Evolutionary conservation across 73 alveolate species (phyloP), one percentile per base, ranked within the genome.

Genomic region (Loxodes magnus): DNA sequence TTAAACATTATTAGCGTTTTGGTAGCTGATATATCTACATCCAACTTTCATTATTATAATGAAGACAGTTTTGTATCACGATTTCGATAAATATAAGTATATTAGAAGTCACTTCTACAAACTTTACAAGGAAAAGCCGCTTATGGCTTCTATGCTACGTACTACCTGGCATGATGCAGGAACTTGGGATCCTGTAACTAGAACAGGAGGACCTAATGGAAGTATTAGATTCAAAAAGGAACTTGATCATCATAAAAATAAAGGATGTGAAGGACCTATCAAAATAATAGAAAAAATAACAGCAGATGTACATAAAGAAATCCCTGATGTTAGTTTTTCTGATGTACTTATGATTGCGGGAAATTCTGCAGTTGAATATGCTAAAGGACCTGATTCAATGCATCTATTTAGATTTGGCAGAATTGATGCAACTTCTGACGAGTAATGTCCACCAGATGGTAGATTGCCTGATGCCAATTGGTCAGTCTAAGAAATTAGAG

Each of bases 141-240:
- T 10, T 9, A 39, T 39, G 53, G 35, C 53, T 12, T 12, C 19
- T 16, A 16, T 39, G 35, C 9, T 39, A 29, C 53, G 53, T 12
- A 1, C 19, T 2, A 29, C 53, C 14, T 39, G 53, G 53, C 53
- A 39, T 16, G 53, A 39, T 36, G 51, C 67, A 9, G 67, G 67
- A 4, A 54, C 67, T 36, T 54, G 19, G 35, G 56, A 54, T n/a
- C 23, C 23, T 12, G 61, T 58, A 20, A 43, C 51, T 20, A 54
- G 37, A 24, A 54, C 67, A 10, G 67, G 67, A n/a, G 67, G 67
- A 35, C 56, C 67, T 4, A 43, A 54, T 54, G 67, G 67, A 22
- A 16, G 43, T 12, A 54, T 54, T 30, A 33, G 67, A 54, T 54
- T 34, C 21, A 21, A 5, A 7, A 54, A 54, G 25, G 67, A 54